phyloP scores from a whole-genome alignment of 2,329 filamentous ascomycete genomes.

The Paecilomyces dactylethromorphus region DNA sequence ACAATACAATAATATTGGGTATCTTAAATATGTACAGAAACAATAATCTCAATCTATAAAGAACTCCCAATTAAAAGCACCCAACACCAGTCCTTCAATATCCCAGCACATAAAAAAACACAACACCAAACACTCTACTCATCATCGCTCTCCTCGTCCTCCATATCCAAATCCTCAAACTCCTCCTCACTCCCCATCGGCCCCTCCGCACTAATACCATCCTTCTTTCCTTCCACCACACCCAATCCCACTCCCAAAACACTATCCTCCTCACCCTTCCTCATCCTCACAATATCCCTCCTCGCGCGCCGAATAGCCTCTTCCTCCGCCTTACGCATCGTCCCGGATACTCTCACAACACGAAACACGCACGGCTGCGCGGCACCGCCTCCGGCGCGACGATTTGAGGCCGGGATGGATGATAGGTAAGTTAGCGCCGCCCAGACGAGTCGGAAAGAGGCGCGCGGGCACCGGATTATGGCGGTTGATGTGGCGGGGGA shows the following conservation, averaged over 20 bases:
- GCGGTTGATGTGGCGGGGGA: slow-evolving; percentile 89
- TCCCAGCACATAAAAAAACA: slow-evolving; percentile 8
- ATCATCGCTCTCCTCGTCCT: slow-evolving; percentile 43
- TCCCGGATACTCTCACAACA: slow-evolving; percentile 83
- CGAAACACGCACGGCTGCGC: slow-evolving; percentile 65
- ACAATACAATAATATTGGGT: slow-evolving; percentile 13
- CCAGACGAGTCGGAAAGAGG: slow-evolving; percentile 84
- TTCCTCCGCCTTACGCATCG: slow-evolving; percentile 85
- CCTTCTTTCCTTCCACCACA: slow-evolving; percentile 30
- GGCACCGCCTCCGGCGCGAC: background rate
- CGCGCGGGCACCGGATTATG: slow-evolving; percentile 76
- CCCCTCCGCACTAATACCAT: slow-evolving; percentile 31
- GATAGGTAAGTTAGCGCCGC: slow-evolving; percentile 77
- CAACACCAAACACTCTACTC: slow-evolving; percentile 21
- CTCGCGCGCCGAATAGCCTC: slow-evolving; percentile 77
- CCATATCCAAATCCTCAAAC: slow-evolving; percentile 30
- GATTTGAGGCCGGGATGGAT: slow-evolving; percentile 46
- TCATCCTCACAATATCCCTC: slow-evolving; percentile 61
- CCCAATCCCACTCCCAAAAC: slow-evolving; percentile 34
- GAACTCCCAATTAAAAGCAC: background rate
- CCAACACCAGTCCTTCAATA: background rate
- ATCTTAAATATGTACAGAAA: slow-evolving; percentile 14
- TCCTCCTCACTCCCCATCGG: slow-evolving; percentile 16
- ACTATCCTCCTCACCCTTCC: slow-evolving; percentile 42
- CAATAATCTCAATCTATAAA: slow-evolving; percentile 5